Conservation (phyloP, 2,329 filamentous ascomycete species). For the Verticillium dahliae region DNA sequence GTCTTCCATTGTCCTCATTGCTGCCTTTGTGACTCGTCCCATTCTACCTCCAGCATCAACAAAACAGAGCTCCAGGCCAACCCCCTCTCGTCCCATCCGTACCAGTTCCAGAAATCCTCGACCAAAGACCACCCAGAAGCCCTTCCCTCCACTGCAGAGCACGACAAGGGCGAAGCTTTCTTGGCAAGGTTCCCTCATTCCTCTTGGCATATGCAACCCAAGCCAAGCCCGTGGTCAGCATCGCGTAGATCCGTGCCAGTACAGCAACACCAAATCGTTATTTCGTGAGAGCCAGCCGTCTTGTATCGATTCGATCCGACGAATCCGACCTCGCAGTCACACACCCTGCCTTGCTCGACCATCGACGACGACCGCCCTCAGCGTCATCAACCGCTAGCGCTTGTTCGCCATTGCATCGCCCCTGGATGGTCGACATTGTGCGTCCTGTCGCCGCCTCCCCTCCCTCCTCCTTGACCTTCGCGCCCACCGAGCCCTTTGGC, state of each 20-base stretch:
- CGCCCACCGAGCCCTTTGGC: constrained; percentile 13
- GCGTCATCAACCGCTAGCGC: neutral
- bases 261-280: neutral
- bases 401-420: neutral
- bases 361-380: neutral
- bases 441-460: constrained; percentile 12
- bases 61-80: neutral
- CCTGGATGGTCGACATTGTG: constrained; percentile 1
- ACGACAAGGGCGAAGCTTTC: constrained; percentile 13
- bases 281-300: neutral
- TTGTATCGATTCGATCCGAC: neutral
- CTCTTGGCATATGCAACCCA: constrained; percentile 15
- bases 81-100: constrained; percentile 3
- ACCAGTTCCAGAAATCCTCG: constrained; percentile 1
- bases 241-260: constrained; percentile 8
- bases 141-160: constrained; percentile 2
- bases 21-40: neutral
- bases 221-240: constrained; percentile 10
- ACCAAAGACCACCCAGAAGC: neutral
- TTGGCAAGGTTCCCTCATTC: constrained; percentile 14
- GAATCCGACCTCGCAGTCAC: neutral
- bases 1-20: neutral
- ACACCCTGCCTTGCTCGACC: neutral
- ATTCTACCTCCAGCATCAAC: neutral
- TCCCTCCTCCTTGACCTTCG: constrained; percentile 13